Conservation (phyloP, 2,329 filamentous ascomycete species). For the Ophiosphaerella herpotricha region DNA sequence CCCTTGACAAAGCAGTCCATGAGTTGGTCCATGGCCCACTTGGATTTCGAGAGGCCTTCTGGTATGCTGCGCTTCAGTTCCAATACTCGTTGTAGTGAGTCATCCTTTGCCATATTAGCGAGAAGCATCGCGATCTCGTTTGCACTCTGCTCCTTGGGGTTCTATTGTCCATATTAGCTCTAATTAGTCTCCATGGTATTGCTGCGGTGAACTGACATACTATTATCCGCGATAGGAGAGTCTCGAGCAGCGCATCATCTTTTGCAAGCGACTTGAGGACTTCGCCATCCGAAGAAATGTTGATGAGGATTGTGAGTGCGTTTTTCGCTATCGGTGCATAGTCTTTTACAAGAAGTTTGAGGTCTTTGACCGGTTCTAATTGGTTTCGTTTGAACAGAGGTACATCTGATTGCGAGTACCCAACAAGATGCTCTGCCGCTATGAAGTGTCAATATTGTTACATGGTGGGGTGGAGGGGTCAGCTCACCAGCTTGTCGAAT, state of each 20-base stretch:
- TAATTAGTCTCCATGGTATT: neutral
- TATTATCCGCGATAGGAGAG: constrained; percentile 73
- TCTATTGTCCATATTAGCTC: constrained; percentile 50
- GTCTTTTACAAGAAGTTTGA: constrained; percentile 86
- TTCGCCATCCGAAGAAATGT: constrained; percentile 76
- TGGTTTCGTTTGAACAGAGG: constrained; percentile 82
- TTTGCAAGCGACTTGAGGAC: constrained; percentile 72
- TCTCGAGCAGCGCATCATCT: constrained; percentile 81
- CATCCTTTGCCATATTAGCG: constrained; percentile 85
- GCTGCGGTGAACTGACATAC: constrained; percentile 61
- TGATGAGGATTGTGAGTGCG: constrained; percentile 87
- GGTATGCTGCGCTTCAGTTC: constrained; percentile 70
- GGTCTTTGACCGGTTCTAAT: constrained; percentile 77
- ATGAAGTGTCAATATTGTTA: constrained; percentile 22
- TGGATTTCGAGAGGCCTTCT: constrained; percentile 71
- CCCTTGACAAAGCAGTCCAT: constrained; percentile 97
- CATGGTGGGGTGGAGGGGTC: constrained; percentile 28
- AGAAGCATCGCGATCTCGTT: constrained; percentile 89
- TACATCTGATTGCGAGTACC: constrained; percentile 77
- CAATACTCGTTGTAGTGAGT: constrained; percentile 71
- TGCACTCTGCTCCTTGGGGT: constrained; percentile 76
- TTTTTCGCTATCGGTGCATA: constrained; percentile 91
- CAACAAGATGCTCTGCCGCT: constrained; percentile 86
- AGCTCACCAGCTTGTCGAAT: constrained; percentile 75
- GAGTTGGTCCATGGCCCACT: constrained; percentile 82